These are phyloP conservation scores for Scenedesmus sp. DNA, from an alignment of 163 green algal species.

Conservation along the genomic window DNA sequence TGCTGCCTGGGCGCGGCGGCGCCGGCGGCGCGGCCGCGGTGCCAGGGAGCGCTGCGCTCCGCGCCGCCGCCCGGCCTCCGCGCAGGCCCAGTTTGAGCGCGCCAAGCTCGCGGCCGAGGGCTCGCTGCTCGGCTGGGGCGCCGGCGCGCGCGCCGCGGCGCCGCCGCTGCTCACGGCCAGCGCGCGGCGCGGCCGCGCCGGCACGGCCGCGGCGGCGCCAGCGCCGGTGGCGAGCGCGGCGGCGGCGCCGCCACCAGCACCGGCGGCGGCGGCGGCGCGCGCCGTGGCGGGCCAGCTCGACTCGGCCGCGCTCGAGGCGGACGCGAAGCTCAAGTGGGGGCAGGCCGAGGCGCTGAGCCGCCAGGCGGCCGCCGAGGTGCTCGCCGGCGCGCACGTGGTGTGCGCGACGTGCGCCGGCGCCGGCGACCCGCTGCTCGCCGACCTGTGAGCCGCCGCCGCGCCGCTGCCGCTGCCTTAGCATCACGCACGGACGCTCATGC, in stretches of 20 bases:
- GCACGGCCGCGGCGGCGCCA: background rate
- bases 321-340: constrained; percentile 32
- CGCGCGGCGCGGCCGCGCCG: background rate
- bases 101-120: constrained; percentile 24
- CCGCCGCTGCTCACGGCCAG: background rate
- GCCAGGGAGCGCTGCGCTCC: too few species aligned
- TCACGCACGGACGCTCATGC: background rate
- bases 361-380: constrained; percentile 49
- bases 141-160: background rate
- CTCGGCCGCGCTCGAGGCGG: constrained; percentile 15
- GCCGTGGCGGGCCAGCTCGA: constrained; percentile 3
- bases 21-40: too few species aligned
- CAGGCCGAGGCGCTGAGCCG: constrained; percentile 50
- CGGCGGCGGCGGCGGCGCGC: constrained; percentile 9
- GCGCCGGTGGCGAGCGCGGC: too few species aligned
- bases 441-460: background rate
- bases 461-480: background rate
- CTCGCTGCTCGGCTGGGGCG: background rate
- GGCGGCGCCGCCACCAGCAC: too few species aligned
- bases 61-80: too few species aligned
- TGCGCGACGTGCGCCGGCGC: constrained; percentile 85
- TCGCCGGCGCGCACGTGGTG: constrained; percentile 81
- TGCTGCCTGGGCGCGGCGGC: too few species aligned
- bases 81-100: constrained; percentile 33
- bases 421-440: constrained; percentile 72